Evolutionary conservation across 345 rosid genomes (phyloP).

Genomic region (Ceriops zippeliana): DNA sequence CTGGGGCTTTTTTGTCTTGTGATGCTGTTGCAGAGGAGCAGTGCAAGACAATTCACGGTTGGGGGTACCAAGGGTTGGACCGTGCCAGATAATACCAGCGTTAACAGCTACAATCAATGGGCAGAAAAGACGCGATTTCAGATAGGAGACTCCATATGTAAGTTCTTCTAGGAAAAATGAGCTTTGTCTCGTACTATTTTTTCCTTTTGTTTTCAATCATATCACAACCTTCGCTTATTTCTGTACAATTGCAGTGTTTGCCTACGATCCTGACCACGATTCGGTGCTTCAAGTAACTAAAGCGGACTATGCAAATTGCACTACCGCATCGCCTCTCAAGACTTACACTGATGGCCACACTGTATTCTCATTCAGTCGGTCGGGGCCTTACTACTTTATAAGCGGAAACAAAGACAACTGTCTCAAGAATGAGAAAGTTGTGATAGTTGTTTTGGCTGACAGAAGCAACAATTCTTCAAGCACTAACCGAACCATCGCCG

Average conservation of each 20-base stretch:
- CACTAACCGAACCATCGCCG: constrained; percentile 8
- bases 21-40: constrained; percentile 34
- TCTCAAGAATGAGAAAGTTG: constrained; percentile 54
- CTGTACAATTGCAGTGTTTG: constrained; percentile 44
- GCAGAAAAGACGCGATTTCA: constrained; percentile 72
- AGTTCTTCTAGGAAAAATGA: no score
- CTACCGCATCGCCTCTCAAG: constrained; percentile 33
- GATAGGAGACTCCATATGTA: constrained; percentile 52
- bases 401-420: constrained; percentile 71
- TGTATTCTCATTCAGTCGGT: constrained; percentile 43
- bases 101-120: constrained; percentile 53
- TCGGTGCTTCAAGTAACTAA: constrained; percentile 61
- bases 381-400: constrained; percentile 69
- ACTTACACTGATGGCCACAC: constrained; percentile 57
- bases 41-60: constrained; percentile 55
- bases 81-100: constrained; percentile 33
- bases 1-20: constrained; percentile 41
- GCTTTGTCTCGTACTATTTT: no score
- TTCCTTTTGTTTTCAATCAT: no score
- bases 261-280: constrained; percentile 45
- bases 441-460: constrained; percentile 57
- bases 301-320: constrained; percentile 59
- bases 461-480: constrained; percentile 34
- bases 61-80: constrained; percentile 69
- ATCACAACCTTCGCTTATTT: no score